Conservation (phyloP, 2,329 filamentous ascomycete genomes). For the Cordyceps pruinosa region DNA sequence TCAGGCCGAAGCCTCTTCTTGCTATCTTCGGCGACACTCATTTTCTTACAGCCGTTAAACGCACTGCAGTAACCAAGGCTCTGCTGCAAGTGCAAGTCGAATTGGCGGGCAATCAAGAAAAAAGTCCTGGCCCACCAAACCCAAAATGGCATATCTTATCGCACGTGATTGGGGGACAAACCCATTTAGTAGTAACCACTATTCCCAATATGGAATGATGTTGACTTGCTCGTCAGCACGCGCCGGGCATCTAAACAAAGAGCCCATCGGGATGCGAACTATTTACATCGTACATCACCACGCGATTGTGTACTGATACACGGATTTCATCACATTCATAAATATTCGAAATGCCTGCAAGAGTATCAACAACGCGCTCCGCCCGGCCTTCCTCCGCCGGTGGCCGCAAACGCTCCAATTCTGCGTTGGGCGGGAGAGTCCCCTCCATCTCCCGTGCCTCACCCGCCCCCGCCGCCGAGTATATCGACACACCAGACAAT, state of each 20-base stretch:
- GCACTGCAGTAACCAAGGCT: background rate
- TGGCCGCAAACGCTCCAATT: constrained; percentile 33
- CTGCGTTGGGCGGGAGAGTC: constrained; percentile 32
- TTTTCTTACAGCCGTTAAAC: constrained; percentile 14
- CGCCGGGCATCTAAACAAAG: constrained; percentile 13
- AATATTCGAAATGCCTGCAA: constrained; percentile 39
- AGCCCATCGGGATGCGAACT: background rate
- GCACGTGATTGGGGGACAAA: constrained; percentile 26
- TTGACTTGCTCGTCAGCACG: constrained; percentile 22
- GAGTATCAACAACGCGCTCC: constrained; percentile 38
- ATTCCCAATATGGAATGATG: constrained; percentile 26
- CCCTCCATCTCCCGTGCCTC: constrained; percentile 43
- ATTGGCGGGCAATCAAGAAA: constrained; percentile 17
- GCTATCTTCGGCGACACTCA: constrained; percentile 25
- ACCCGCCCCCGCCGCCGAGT: constrained; percentile 61
- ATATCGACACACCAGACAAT: constrained; percentile 65
- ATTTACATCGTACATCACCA: constrained; percentile 4
- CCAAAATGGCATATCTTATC: constrained; percentile 22
- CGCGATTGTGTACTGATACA: background rate
- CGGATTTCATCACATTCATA: background rate
- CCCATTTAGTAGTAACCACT: constrained; percentile 14
- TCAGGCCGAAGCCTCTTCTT: constrained; percentile 31
- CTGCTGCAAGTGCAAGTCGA: background rate
- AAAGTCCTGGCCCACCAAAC: constrained; percentile 17
- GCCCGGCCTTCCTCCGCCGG: constrained; percentile 37